Evolutionary conservation across 768 basidiomycete genomes (phyloP).

Genomic region (Mycena filopes): DNA sequence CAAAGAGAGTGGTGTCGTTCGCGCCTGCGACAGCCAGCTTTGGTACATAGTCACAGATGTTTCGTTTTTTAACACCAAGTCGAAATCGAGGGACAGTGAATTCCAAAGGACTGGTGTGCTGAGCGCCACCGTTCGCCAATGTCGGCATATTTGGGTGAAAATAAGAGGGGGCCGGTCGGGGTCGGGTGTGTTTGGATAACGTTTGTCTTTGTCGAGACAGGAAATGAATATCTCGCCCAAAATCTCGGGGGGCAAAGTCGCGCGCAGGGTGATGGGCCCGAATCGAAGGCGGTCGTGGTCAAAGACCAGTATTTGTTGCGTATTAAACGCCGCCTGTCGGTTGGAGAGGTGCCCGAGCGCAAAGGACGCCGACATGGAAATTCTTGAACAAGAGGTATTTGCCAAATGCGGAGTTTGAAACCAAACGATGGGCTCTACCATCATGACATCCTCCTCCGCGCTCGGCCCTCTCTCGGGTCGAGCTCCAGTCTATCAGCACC

Average conservation of each 20-base stretch:
- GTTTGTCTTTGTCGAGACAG: constrained; percentile 26
- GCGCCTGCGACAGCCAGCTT: background rate
- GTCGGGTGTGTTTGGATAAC: constrained; percentile 20
- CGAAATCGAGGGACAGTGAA: constrained; percentile 8
- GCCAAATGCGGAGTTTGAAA: too few species aligned
- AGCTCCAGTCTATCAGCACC: too few species aligned
- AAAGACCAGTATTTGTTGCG: too few species aligned
- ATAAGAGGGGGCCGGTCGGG: constrained; percentile 24
- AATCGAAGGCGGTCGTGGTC: too few species aligned
- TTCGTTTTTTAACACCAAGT: background rate
- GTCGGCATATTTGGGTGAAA: constrained; percentile 25
- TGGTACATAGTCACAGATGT: background rate
- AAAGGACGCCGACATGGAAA: too few species aligned
- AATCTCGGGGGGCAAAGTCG: background rate
- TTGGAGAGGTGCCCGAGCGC: too few species aligned
- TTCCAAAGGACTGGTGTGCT: constrained; percentile 29
- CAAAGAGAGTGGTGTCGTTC: background rate
- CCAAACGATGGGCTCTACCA: too few species aligned
- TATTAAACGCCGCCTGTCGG: too few species aligned
- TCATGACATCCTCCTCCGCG: too few species aligned
- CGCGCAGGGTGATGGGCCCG: too few species aligned
- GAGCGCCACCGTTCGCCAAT: constrained; percentile 23
- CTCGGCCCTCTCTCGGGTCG: too few species aligned
- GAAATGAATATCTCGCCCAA: constrained; percentile 26
- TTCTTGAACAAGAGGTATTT: too few species aligned